Evolutionary conservation across 2,329 filamentous ascomycete species (phyloP), one percentile per base, ranked within the genome.

Genomic region (Diaporthe vaccinii): DNA sequence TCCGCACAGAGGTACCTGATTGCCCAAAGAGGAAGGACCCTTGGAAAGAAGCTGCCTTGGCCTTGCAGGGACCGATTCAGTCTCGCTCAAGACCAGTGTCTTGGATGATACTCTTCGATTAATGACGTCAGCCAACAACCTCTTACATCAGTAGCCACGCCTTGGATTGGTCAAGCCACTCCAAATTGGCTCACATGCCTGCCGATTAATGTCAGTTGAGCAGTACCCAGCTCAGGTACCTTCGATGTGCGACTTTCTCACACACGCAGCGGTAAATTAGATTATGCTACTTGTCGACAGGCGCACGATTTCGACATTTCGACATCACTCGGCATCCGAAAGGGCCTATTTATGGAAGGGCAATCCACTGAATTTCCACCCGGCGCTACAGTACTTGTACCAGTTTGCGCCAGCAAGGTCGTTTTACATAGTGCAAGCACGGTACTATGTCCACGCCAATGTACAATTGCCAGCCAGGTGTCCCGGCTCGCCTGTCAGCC

Each of bases 11-110:
- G 34, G 49, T 8, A 20, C 65, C 65, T n/a, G 49, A 25, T 31
- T 55, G 22, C 65, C 65, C 46, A 55, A 69, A 69, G 65, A 69
- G 65, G 65, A 69, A 69, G 65, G 65, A 55, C 65, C 65, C 65
- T 55, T 39, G 65, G 34, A 53, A 20, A 34, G 46, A 36, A 46
- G 34, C 65, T 69, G 65, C 65, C 65, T 69, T 55, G 65, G 65
- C 65, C 65, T 69, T 69, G 65, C 65, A 69, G 65, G 49, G 55
- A 55, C 65, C 65, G 22, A 69, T 25, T 69, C 46, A 69, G 65
- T 69, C 49, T 69, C n/a, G 36, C 34, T 69, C 34, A 8, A 55
- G 49, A 55, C 10, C 49, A 69, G 7, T 41, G 65, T 69, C 65
- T 55, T 69, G 49, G 55, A 53, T 68, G 44, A 68, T 14, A 55